Conservation (phyloP, 768 basidiomycete genomes). For the Strobilomyces dryophilus region DNA sequence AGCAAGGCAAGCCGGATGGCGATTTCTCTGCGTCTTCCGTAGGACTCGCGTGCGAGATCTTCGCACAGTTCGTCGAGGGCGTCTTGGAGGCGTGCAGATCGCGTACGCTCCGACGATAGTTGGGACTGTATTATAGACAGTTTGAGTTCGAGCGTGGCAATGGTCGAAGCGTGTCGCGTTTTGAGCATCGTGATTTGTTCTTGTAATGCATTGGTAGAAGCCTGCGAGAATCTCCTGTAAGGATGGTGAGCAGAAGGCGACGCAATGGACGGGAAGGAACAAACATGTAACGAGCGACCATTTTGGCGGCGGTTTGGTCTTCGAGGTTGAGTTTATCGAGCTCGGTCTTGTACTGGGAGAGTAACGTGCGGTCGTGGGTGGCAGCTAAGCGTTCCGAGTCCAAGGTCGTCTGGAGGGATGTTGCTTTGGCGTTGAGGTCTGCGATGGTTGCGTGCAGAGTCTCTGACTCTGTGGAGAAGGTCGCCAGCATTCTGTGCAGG, state of each 20-base stretch:
- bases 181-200: conserved; percentile 54
- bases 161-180: conserved; percentile 57
- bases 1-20: conserved; percentile 58
- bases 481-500: conserved; percentile 45
- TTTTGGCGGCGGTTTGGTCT: conserved; percentile 72
- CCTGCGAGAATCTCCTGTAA: conserved; percentile 78
- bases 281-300: conserved; percentile 84
- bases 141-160: conserved; percentile 51
- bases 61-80: conserved; percentile 68
- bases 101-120: conserved; percentile 41
- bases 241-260: conserved; percentile 2
- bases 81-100: conserved; percentile 47
- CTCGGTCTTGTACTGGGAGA: conserved; percentile 45
- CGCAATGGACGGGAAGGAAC: conserved; percentile 18
- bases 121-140: conserved; percentile 41
- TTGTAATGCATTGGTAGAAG: conserved; percentile 64
- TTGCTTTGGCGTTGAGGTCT: conserved; percentile 42
- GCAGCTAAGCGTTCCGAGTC: conserved; percentile 44
- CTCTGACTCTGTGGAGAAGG: conserved; percentile 48
- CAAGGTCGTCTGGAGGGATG: conserved; percentile 36
- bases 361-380: conserved; percentile 40
- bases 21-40: conserved; percentile 70
- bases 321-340: conserved; percentile 56
- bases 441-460: conserved; percentile 41
- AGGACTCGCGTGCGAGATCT: conserved; percentile 66